These are phyloP conservation scores for Lentinula edodes DNA, from an alignment of 768 basidiomycete genomes.

Conservation along the genomic window DNA sequence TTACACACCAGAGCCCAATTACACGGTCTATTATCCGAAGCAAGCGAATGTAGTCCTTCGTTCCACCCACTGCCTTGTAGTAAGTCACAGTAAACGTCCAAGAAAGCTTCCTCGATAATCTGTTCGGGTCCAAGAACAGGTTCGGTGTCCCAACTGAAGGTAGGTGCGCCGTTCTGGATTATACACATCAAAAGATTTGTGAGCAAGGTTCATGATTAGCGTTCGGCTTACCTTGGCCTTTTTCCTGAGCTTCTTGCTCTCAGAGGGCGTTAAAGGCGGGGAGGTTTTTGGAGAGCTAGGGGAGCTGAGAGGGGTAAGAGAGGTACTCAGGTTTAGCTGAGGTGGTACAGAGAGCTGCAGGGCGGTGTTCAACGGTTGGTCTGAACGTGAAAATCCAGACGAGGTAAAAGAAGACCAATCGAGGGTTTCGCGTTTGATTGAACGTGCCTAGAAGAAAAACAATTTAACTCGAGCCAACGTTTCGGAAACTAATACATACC, in stretches of 20 bases:
- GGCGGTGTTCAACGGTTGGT: conserved; percentile 71
- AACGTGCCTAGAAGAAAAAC: conserved; percentile 40
- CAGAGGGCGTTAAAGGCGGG: conserved; percentile 43
- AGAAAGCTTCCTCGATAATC: conserved; percentile 84
- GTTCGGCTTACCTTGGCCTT: conserved; percentile 46
- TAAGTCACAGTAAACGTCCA: conserved; percentile 82
- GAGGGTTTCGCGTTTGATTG: conserved; percentile 76
- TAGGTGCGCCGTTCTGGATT: conserved; percentile 42
- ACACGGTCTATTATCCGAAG: conserved; percentile 60
- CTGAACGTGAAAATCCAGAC: conserved; percentile 75
- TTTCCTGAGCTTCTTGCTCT: conserved; percentile 72
- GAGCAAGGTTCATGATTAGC: not conserved
- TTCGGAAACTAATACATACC: conserved; percentile 24
- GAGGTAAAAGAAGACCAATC: conserved; percentile 88
- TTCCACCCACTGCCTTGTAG: conserved; percentile 77
- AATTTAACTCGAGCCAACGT: not conserved
- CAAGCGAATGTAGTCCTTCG: conserved; percentile 43
- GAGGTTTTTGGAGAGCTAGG: not conserved
- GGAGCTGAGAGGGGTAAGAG: not conserved
- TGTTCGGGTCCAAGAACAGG: conserved; percentile 75
- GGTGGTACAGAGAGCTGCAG: conserved; percentile 66
- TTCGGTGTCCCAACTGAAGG: conserved; percentile 91
- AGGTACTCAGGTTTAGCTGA: conserved; percentile 31
- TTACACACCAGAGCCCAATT: conserved; percentile 85
- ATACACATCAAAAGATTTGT: conserved; percentile 4